Evolutionary conservation across 2,329 filamentous ascomycete genomes (phyloP), one percentile per base, ranked within the genome.

Genomic region (Apiospora malaysiana): DNA sequence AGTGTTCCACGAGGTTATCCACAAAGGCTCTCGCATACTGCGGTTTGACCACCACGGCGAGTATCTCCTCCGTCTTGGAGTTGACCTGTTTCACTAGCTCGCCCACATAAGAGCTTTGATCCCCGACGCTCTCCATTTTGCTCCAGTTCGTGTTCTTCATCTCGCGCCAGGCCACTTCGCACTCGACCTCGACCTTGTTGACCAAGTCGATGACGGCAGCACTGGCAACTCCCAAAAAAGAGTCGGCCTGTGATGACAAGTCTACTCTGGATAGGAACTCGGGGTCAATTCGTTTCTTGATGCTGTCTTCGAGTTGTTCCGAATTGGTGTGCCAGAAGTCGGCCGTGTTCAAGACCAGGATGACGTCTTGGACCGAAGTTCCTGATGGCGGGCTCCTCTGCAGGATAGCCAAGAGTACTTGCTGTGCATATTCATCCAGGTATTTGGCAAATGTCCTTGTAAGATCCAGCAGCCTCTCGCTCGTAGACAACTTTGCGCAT

Each of bases 131-230:
- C 76, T 98, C 96, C 86, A 99, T 93, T 74, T 93, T 94, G 80
- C 92, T 93, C 96, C 96, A 99, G 67, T 95, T 93, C 0, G 93
- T 97, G 79, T 98, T 97, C 73, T 92, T 92, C 96, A 99, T 99
- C 83, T 98, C 96, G 70, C 95, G 90, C 96, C 95, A 99, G 21
- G 92, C 91, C 0, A 92, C 89, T 74, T 98, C 95, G 76, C 94
- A 92, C 69, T 92, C 92, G 0, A 91, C 81, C 79, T 97, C 95
- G 5, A 97, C 93, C 77, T 91, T 92, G 72, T 93, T 91, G 6
- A 98, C 95, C 65, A 99, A 86, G 0, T 93, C 89, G 68, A 96
- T 87, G 7, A 99, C 92, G 4, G 94, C 92, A 16, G 94, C 92
- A 78, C 93, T 95, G 2, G 95, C 96, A 47, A 99, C 95, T 2